A percentile compares a stretch with the other conserved stretches of the same genome.
Evolutionary conservation across 2,329 filamentous ascomycete species (phyloP).

Genomic region (Phialemoniopsis sp.): DNA sequence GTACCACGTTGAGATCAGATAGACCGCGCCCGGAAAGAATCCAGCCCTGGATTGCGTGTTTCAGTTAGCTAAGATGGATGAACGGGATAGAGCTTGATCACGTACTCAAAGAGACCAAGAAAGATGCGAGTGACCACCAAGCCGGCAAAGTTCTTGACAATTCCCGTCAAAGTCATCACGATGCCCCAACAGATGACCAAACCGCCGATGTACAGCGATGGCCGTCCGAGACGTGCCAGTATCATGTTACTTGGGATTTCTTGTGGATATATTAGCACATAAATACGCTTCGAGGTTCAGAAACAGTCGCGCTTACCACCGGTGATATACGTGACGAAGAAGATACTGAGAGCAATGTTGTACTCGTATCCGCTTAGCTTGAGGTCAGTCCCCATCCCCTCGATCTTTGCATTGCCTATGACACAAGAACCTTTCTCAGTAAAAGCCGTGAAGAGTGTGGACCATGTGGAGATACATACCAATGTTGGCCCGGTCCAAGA

Average conservation of each 20-base stretch:
- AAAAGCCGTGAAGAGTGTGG: too few relatives aligned
- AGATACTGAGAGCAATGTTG: conserved; percentile 73
- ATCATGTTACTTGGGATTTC: too few relatives aligned
- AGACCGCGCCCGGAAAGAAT: conserved; percentile 22
- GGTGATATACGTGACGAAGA: conserved; percentile 91
- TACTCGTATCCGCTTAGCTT: conserved; percentile 61
- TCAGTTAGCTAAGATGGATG: too few relatives aligned
- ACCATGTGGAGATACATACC: too few relatives aligned
- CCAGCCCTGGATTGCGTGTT: too few relatives aligned
- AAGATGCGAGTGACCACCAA: background rate
- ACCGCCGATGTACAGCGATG: conserved; percentile 2
- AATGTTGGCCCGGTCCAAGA: conserved; percentile 74
- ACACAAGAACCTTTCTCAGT: too few relatives aligned
- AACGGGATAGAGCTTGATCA: too few relatives aligned
- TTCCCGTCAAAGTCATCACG: conserved; percentile 27
- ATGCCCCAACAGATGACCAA: conserved; percentile 26
- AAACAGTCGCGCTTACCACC: too few relatives aligned
- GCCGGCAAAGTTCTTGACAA: conserved; percentile 1
- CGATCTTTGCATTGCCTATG: conserved; percentile 65
- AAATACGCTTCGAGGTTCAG: too few relatives aligned
- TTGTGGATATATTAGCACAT: too few relatives aligned
- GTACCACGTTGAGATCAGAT: conserved; percentile 22
- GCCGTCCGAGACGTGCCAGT: too few relatives aligned
- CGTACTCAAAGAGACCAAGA: conserved; percentile 1
- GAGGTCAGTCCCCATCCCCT: conserved; percentile 50